Base-by-base conservation (phyloP, 164 flowering plant genomes). In the Annona squamosa region DNA sequence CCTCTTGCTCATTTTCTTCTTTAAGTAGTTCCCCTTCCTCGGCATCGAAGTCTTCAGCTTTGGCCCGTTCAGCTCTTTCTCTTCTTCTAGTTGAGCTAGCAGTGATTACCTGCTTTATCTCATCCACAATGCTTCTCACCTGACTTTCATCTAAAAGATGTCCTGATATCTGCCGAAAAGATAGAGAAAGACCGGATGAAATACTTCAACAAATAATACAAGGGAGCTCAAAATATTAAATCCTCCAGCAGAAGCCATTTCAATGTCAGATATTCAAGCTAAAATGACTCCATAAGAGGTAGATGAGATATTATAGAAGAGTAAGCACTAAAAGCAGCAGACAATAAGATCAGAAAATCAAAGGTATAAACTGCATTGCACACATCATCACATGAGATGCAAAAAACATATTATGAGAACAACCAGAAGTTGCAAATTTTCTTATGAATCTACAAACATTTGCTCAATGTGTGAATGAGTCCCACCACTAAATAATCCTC, bases 1-100 rank as follows among this genome's bases (percentile, higher is more conserved):
- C 98, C 82, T 94, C 98, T 81, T 89, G 91, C 84, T 94, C 98
- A 86, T 94, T 92, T 85, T 94, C 98, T 85, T 94, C 97, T 78
- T 79, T 88, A 41, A 94, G 88, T 73, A 92, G 66, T 73, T 94
- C 98, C 65, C 87, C 87, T 79, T 94, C 98, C 76, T 94, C 98
- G 2, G 90, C 97, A 85, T 94, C 98, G 78, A 94, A 94, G 75
- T 94, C 98, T 78, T 94, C 98, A 68, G 97, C 97, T 73, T 87
- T 88, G 65, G 90, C 74, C 77, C 98, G 90, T 73, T 92, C 97
- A 61, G 89, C 91, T 74, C 97, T 84, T 75, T 92, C 97, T 72
- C 84, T 79, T 78, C 86, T 92, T 78, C 98, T 87, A 56, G 88
- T 79, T 46, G 97, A 86, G 80, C 98, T 94, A 13, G 97, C 97